Conservation (phyloP, 1,139 yeast genomes). For the Nakaseomyces sp. region DNA sequence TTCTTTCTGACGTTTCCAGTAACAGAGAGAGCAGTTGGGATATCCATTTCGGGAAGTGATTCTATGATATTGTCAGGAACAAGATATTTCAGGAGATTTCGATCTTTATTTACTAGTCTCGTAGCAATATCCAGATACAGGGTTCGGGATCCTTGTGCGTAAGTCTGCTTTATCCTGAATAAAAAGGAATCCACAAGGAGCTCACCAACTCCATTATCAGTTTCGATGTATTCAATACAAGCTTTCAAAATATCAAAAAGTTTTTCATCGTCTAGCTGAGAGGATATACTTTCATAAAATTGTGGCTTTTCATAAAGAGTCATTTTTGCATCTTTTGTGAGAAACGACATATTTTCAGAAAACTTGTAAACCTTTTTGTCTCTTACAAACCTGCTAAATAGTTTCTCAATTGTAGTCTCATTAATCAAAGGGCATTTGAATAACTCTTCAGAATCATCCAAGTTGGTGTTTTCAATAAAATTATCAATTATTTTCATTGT, state of each 20-base stretch:
- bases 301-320: background rate
- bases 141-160: background rate
- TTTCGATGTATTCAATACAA: background rate
- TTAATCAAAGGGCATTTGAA: background rate
- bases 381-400: background rate
- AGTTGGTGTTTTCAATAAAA: background rate
- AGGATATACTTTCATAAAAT: background rate
- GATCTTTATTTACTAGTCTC: background rate
- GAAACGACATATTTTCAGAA: background rate
- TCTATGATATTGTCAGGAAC: background rate
- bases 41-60: background rate
- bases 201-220: background rate
- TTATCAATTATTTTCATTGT: background rate
- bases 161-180: background rate
- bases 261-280: background rate
- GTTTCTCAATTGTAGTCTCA: background rate
- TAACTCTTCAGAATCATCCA: background rate
- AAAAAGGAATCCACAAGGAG: background rate
- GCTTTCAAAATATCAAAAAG: background rate
- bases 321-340: background rate
- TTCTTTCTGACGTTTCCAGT: conserved; percentile 24
- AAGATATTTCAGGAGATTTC: background rate
- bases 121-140: background rate
- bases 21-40: background rate
- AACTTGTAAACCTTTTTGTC: background rate